Base-by-base conservation (phyloP, 805 yeast species). In the Wickerhamomyces tratensis region DNA sequence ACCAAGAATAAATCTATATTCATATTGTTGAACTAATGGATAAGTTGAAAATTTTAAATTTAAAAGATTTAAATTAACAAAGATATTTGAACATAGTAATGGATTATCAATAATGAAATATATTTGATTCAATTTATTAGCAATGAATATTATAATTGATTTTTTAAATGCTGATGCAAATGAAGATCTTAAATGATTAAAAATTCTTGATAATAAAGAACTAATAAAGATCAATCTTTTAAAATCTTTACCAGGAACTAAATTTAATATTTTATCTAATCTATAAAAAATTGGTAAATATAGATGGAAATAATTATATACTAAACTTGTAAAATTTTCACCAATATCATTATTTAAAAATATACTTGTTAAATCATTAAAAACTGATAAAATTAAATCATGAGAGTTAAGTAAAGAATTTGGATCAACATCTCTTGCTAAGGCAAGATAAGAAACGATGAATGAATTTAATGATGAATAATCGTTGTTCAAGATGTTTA, bases 21-120 rank as follows among this genome's bases (percentile, higher is more conserved):
- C 72, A 7, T 77, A 52, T 38, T 73, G 69, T 47, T 75, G 76
- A 14, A 67, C 57, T 36, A 51, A 63, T 5, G 67, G 54, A 36
- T 69, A 76, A n/a, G 62, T 56, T 4, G 48, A 48, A 41, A 68
- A 67, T 35, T 63, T 65, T 35, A 78, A 59, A 25, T 64, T 61
- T 15, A 79, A 65, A 68, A 73, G 49, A 39, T 72, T 75, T 64
- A 79, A 71, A 54, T 78, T 79, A 33, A 80, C 69, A 51, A 77
- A 77, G 35, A 79, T 76, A 49, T 79, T 77, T 33, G 77, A 69
- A 57, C 85, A 79, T 14, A 77, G 59, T 49, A 77, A 63, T 6
- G 83, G 82, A 30, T 72, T 75, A 30, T 67, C 71, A 25, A 79
- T 68, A 35, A 57, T 61, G 53, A 75, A 74, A 54, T 79, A 79